Conservation (phyloP, 257 asterid genomes). For the Primulina huaijiensis region DNA sequence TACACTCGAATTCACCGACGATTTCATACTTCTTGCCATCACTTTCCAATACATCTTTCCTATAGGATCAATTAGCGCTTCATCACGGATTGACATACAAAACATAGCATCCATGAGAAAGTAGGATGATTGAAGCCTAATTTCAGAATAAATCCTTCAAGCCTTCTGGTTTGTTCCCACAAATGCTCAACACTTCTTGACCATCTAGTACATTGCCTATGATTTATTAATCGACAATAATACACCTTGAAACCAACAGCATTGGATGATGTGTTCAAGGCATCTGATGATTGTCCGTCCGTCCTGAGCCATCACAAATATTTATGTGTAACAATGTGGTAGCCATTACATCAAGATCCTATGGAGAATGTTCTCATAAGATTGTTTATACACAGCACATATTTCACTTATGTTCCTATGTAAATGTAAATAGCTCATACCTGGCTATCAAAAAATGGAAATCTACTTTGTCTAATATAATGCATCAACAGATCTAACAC, state of each 20-base stretch:
- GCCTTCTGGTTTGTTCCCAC: not conserved
- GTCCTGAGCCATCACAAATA: not conserved
- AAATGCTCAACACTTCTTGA: not conserved
- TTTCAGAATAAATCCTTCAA: not conserved
- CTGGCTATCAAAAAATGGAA: constrained; percentile 6
- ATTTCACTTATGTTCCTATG: not conserved
- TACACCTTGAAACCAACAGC: not conserved
- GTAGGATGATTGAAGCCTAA: not conserved
- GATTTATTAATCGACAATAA: not conserved
- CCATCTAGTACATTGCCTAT: not conserved
- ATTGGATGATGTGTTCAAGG: not conserved
- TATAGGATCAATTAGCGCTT: too few species aligned
- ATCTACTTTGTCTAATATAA: constrained; percentile 1
- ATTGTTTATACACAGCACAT: not conserved
- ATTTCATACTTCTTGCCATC: not conserved
- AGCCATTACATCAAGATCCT: not conserved
- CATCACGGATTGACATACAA: not conserved
- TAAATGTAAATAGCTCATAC: not conserved
- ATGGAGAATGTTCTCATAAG: constrained; percentile 1
- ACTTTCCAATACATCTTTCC: not conserved
- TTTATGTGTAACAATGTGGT: not conserved
- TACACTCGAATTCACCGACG: not conserved
- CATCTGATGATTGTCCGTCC: not conserved
- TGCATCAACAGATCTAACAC: constrained; percentile 12
- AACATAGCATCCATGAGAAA: not conserved